Conservation (phyloP, 345 rosid species). For the Atalantia buxifolia region DNA sequence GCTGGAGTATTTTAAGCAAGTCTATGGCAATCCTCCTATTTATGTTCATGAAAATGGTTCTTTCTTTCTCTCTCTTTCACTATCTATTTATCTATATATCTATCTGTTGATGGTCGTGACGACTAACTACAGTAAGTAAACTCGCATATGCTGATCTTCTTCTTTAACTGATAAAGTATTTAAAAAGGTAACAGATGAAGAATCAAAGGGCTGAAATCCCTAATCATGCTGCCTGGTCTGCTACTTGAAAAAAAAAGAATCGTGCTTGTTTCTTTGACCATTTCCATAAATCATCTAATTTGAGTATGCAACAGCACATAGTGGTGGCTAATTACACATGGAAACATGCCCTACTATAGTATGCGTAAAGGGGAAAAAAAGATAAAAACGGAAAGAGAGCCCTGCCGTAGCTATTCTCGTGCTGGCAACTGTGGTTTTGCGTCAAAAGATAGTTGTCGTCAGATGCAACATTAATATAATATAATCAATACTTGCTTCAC, state of each 20-base stretch:
- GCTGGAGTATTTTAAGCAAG: conserved; percentile 37
- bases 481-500: background rate
- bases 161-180: background rate
- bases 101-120: too few species aligned
- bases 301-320: background rate
- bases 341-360: background rate
- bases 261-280: too few species aligned
- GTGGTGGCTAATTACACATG: background rate
- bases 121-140: background rate
- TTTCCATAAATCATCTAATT: too few species aligned
- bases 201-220: background rate
- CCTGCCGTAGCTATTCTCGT: too few species aligned
- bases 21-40: conserved; percentile 40
- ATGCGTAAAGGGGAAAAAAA: too few species aligned
- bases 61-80: conserved; percentile 12
- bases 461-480: background rate
- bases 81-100: too few species aligned
- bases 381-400: too few species aligned
- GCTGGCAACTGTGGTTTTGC: too few species aligned
- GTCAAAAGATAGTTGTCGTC: too few species aligned
- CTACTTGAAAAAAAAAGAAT: too few species aligned
- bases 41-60: conserved; percentile 53
- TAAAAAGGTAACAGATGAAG: background rate
- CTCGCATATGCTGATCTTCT: background rate
- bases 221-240: too few species aligned